Percentiles rank a stretch among this genome's conserved stretches.
Conservation (phyloP, 176 grass and related monocot genomes). For the Alopecurus myosuroides region DNA sequence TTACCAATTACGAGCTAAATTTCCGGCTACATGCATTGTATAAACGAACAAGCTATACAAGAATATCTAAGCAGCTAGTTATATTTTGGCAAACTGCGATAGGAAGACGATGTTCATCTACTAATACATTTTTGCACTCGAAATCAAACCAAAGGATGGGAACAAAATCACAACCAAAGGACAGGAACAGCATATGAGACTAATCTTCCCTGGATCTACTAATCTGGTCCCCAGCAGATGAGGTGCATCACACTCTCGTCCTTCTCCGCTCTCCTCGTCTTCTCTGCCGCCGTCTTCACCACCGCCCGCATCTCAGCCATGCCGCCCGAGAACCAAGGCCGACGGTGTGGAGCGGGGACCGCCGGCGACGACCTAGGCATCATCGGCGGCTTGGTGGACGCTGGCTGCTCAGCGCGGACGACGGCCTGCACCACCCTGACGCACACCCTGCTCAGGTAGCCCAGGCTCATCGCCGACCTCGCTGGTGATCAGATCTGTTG, state of each 20-base stretch:
- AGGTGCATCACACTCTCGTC: background rate
- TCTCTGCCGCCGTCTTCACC: background rate
- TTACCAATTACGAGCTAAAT: too few relatives aligned
- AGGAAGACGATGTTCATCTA: background rate
- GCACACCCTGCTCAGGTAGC: constrained; percentile 1
- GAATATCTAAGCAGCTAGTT: background rate
- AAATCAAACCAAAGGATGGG: background rate
- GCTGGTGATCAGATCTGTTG: background rate
- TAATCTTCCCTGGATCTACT: background rate
- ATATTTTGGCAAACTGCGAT: background rate
- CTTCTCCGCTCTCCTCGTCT: background rate
- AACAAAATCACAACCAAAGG: background rate
- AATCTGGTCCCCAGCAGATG: background rate
- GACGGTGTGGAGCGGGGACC: background rate
- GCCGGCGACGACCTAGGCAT: background rate
- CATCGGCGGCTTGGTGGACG: background rate
- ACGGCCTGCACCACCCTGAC: background rate
- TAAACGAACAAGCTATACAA: too few relatives aligned
- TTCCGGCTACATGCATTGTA: too few relatives aligned
- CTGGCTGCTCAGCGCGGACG: background rate
- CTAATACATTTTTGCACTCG: background rate
- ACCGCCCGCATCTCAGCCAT: background rate
- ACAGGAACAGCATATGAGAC: background rate
- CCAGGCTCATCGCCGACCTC: background rate
- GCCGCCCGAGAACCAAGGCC: background rate